Conservation (phyloP, 306 rosid species). For the Castanospermum australe region DNA sequence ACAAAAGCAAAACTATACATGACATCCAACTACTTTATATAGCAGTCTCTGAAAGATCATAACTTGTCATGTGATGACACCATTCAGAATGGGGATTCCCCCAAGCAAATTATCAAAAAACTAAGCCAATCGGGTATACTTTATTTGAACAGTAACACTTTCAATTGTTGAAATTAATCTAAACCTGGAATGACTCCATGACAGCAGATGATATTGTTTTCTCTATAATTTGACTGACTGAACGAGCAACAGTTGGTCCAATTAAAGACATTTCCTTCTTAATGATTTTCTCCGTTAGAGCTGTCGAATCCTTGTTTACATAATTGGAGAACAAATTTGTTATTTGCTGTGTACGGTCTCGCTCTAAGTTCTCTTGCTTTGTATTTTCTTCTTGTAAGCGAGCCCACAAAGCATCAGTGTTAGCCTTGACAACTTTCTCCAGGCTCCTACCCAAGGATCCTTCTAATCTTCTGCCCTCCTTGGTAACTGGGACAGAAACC, state of each 20-base stretch:
- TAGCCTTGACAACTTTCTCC: slow-evolving; percentile 66
- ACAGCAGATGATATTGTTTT: slow-evolving; percentile 50
- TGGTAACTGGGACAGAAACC: slow-evolving; percentile 57
- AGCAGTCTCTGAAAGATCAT: no score
- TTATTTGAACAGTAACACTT: slow-evolving; percentile 9
- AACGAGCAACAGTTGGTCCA: slow-evolving; percentile 58
- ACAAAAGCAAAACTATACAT: no score
- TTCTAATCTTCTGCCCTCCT: slow-evolving; percentile 71
- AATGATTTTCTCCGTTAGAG: slow-evolving; percentile 55
- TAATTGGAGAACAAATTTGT: slow-evolving; percentile 58
- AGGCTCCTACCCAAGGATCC: slow-evolving; percentile 58
- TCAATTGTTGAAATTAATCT: slow-evolving; percentile 19
- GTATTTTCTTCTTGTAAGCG: slow-evolving; percentile 65
- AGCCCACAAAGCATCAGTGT: slow-evolving; percentile 66
- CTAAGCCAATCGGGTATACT: no score
- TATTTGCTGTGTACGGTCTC: slow-evolving; percentile 55
- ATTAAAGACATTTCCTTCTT: slow-evolving; percentile 67
- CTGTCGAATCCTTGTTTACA: slow-evolving; percentile 53
- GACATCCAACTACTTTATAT: no score
- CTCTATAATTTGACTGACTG: slow-evolving; percentile 53
- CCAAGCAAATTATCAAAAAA: background rate
- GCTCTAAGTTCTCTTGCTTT: slow-evolving; percentile 66
- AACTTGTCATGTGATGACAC: background rate
- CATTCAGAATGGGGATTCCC: slow-evolving; percentile 14
- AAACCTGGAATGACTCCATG: slow-evolving; percentile 68